Percentiles rank a stretch among this genome's conserved stretches.
phyloP scores from a whole-genome alignment of 78 protist species.

The Dictyostelium brefeldianum region DNA sequence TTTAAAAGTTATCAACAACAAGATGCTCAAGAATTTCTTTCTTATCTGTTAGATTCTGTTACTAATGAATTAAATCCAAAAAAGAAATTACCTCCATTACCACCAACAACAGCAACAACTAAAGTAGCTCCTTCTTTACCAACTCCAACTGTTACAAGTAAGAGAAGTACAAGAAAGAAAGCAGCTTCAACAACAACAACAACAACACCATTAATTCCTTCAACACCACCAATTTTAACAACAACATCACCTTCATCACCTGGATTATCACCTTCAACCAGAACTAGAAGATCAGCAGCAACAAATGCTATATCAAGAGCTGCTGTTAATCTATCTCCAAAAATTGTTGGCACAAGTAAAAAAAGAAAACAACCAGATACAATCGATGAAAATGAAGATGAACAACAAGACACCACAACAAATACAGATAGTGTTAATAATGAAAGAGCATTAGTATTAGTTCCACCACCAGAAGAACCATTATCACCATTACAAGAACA shows the following conservation, averaged over 20 bases:
- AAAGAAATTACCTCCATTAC: slow-evolving; percentile 2
- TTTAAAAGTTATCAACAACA: slow-evolving; percentile 80
- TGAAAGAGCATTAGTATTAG: too few relatives aligned
- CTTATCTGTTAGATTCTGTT: slow-evolving; percentile 52
- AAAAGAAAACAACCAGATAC: not conserved
- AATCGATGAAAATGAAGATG: not conserved
- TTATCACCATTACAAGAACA: not conserved
- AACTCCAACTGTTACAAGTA: not conserved
- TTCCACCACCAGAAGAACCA: too few relatives aligned
- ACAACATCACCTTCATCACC: slow-evolving; percentile 10
- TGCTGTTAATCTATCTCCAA: too few relatives aligned
- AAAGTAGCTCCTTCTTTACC: not conserved
- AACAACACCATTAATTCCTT: not conserved
- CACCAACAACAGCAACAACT: not conserved
- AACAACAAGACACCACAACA: not conserved
- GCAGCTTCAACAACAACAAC: not conserved
- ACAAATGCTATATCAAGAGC: not conserved
- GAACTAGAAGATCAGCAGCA: slow-evolving; percentile 12
- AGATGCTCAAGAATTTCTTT: slow-evolving; percentile 81
- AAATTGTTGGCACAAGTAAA: not conserved
- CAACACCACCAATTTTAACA: too few relatives aligned
- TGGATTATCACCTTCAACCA: not conserved
- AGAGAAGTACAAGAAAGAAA: not conserved
- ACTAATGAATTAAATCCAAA: slow-evolving; percentile 53
- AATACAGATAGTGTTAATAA: not conserved